Evolutionary conservation across 2,329 filamentous ascomycete species (phyloP), one percentile per base, ranked within the genome.

Genomic region (Phoma sp.): DNA sequence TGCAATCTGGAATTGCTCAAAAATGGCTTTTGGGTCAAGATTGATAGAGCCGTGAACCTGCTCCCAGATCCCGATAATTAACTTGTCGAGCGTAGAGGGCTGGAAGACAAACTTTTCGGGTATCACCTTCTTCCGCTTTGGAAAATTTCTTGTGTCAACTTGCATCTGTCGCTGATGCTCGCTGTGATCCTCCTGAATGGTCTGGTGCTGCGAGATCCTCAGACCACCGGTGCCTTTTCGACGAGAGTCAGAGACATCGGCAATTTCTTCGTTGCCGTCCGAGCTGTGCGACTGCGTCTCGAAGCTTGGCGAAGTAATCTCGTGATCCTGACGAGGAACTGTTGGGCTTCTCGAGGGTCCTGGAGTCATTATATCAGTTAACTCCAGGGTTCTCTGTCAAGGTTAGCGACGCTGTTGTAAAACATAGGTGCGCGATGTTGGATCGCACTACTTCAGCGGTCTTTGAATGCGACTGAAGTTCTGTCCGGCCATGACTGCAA

Each of bases 51-150:
- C 72, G 58, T 78, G 79, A 1, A 82, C 67, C 51, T 79, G 78
- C 46, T 81, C 76, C 79, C 79, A 82, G 13, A 82, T 80, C 4
- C 80, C 79, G 22, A 75, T 71, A 40, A 82, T 76, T 38, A 82
- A 70, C 54, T 81, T 82, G 54, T 80, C 78, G 13, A 79, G 61
- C 4, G 77, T 80, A 0, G 79, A 80, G 1, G 79, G 79, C 51
- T 80, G 75, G 44, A 81, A 68, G 8, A 73, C 73, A 1, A 77
- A 75, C 36, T 74, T 74, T n/a, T 75, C 71, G 2, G 69, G 64
- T 6, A 59, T 57, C 2, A 67, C 48, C 43, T 73, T 74, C 38
- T 69, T 65, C 36, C 71, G 52, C 50, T 73, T 71, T 1, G 71
- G 71, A 35, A 71, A 71, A 27, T 52, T 73, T 22, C 67, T 56